phyloP scores from a whole-genome alignment of 2,329 filamentous ascomycete genomes.

The Ustilaginoidea virens region DNA sequence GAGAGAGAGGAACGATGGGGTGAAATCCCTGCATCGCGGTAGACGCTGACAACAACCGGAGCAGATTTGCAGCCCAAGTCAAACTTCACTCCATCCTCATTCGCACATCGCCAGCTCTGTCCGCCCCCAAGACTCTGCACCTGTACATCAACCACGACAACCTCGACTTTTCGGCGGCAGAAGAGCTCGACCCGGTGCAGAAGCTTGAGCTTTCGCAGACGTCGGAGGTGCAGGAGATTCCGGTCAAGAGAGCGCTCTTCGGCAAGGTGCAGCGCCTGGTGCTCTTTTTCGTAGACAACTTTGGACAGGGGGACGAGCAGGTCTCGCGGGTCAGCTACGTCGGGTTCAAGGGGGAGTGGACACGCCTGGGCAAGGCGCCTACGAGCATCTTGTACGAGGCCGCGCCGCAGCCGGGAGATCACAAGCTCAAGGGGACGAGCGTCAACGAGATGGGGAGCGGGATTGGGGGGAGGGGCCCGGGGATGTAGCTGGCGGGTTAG shows the following conservation, averaged over 20 bases:
- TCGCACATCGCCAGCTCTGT: conserved; percentile 55
- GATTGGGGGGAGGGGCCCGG: conserved; percentile 28
- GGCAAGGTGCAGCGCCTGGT: conserved; percentile 68
- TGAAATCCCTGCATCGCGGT: too few relatives aligned
- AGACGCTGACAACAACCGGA: neutral
- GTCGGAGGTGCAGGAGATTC: conserved; percentile 70
- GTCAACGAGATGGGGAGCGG: conserved; percentile 39
- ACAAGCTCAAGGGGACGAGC: conserved; percentile 47
- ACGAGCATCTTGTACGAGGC: conserved; percentile 84
- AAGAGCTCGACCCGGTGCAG: conserved; percentile 57
- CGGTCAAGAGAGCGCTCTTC: conserved; percentile 78
- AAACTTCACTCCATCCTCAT: conserved; percentile 83
- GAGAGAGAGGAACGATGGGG: too few relatives aligned
- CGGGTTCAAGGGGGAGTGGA: conserved; percentile 90
- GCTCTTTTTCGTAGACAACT: conserved; percentile 89
- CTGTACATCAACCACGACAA: conserved; percentile 77
- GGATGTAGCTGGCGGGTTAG: conserved; percentile 9
- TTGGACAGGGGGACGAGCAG: conserved; percentile 64
- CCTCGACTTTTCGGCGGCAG: conserved; percentile 68
- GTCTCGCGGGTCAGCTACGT: conserved; percentile 67
- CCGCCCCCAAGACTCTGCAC: conserved; percentile 69
- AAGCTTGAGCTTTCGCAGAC: conserved; percentile 64
- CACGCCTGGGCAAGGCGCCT: conserved; percentile 57
- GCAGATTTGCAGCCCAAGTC: conserved; percentile 80
- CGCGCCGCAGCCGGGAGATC: conserved; percentile 80